Evolutionary conservation across 2,329 filamentous ascomycete genomes (phyloP).

Genomic region (Aspergillus cejpii): DNA sequence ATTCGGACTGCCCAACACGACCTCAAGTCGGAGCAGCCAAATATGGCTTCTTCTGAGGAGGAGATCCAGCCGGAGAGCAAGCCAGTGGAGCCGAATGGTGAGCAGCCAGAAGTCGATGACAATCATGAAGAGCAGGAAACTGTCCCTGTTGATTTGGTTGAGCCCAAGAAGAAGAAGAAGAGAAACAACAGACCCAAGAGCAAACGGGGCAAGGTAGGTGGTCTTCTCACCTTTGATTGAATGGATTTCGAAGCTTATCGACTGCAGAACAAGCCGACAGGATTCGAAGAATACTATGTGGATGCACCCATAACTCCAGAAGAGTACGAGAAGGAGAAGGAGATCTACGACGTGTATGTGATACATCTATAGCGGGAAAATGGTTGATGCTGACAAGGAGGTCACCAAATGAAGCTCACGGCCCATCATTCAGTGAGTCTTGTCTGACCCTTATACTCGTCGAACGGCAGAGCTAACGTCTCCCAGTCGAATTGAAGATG

Average conservation of each 20-base stretch:
- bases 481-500: slow-evolving; percentile 71
- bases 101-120: neutral
- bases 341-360: slow-evolving; percentile 61
- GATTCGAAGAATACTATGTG: slow-evolving; percentile 74
- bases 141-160: slow-evolving; percentile 6
- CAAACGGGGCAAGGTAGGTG: slow-evolving; percentile 32
- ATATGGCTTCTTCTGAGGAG: neutral
- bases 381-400: neutral
- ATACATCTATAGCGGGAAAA: neutral
- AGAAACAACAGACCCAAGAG: slow-evolving; percentile 35
- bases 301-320: slow-evolving; percentile 70
- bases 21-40: neutral
- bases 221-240: neutral
- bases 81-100: neutral
- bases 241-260: slow-evolving; percentile 1
- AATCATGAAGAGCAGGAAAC: slow-evolving; percentile 1
- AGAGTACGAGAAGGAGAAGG: slow-evolving; percentile 59
- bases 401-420: slow-evolving; percentile 27
- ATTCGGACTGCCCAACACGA: neutral
- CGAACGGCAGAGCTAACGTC: slow-evolving; percentile 10
- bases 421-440: slow-evolving; percentile 53
- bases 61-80: neutral
- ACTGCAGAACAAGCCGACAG: slow-evolving; percentile 47
- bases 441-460: no score
- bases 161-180: slow-evolving; percentile 31